Percentiles rank a stretch among this genome's conserved stretches.
These are phyloP conservation scores for Fagus crenata DNA, from an alignment of 306 rosid genomes.

Conservation along the genomic window DNA sequence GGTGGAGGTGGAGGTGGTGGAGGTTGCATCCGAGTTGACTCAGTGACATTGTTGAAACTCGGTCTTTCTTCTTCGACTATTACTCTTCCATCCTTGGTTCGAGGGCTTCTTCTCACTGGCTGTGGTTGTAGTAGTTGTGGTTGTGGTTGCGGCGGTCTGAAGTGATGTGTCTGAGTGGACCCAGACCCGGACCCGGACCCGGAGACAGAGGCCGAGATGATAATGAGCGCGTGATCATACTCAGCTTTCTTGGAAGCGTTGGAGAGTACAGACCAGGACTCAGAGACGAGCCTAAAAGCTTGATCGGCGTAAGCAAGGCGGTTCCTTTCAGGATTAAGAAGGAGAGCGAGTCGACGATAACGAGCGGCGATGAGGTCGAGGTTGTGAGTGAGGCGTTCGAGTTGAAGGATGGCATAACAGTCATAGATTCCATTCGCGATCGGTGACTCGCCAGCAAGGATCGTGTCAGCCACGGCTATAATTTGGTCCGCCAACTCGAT, in stretches of 20 bases:
- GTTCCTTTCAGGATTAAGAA: conserved; percentile 63
- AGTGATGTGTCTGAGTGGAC: conserved; percentile 24
- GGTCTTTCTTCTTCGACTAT: conserved; percentile 41
- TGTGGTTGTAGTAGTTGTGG: conserved; percentile 28
- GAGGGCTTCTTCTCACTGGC: conserved; percentile 37
- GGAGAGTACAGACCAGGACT: conserved; percentile 79
- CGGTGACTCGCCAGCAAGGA: conserved; percentile 61
- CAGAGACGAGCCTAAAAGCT: conserved; percentile 69
- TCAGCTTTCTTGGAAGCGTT: conserved; percentile 54
- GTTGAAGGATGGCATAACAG: conserved; percentile 68
- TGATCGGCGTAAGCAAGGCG: conserved; percentile 58
- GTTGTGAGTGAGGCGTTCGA: conserved; percentile 57
- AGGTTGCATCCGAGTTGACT: conserved; percentile 17
- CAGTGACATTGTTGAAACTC: conserved; percentile 43
- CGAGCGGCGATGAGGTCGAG: conserved; percentile 68
- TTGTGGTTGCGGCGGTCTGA: conserved; percentile 14
- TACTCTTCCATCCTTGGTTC: conserved; percentile 31
- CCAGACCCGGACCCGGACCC: conserved; percentile 24
- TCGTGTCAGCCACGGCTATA: conserved; percentile 73
- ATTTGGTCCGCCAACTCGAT: conserved; percentile 65
- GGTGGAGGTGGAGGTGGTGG: neutral
- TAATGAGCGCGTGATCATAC: conserved; percentile 56
- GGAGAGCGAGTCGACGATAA: conserved; percentile 69
- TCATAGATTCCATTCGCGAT: conserved; percentile 53
- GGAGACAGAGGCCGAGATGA: conserved; percentile 31